phyloP scores from a whole-genome alignment of 2,329 filamentous ascomycete species.

The Periconia sp. region DNA sequence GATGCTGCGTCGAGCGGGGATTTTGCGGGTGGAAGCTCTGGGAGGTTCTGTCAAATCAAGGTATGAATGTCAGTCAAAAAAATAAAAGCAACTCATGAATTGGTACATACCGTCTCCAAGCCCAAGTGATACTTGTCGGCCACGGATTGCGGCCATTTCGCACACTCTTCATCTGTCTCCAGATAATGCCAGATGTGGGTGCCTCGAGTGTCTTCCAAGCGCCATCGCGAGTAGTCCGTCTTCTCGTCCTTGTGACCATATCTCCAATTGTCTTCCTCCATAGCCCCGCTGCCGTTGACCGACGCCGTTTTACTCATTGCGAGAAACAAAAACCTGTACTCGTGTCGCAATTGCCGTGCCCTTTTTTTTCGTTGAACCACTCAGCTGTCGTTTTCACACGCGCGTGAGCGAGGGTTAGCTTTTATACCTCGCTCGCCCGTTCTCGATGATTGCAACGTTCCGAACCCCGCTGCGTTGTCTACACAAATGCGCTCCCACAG shows the following conservation, averaged over 20 bases:
- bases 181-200: constrained; percentile 95
- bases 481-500: too few relatives aligned
- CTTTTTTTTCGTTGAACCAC: not conserved
- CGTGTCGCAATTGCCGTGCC: too few relatives aligned
- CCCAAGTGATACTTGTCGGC: constrained; percentile 92
- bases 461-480: too few relatives aligned
- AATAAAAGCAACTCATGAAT: not conserved
- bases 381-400: too few relatives aligned
- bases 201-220: constrained; percentile 78
- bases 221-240: constrained; percentile 83
- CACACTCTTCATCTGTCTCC: constrained; percentile 66
- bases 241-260: constrained; percentile 37
- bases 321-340: not conserved
- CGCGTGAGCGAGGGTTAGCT: too few relatives aligned
- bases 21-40: constrained; percentile 68
- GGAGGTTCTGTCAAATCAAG: constrained; percentile 63
- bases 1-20: constrained; percentile 74
- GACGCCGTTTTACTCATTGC: constrained; percentile 3
- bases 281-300: constrained; percentile 12
- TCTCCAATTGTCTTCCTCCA: constrained; percentile 9
- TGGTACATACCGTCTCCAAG: constrained; percentile 66
- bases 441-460: too few relatives aligned
- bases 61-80: not conserved
- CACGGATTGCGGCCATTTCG: constrained; percentile 79
- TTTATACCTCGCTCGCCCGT: too few relatives aligned